Percentiles rank a stretch among this genome's conserved stretches.
phyloP scores from a whole-genome alignment of 2,329 filamentous ascomycete genomes.

The Penicillium hordei region DNA sequence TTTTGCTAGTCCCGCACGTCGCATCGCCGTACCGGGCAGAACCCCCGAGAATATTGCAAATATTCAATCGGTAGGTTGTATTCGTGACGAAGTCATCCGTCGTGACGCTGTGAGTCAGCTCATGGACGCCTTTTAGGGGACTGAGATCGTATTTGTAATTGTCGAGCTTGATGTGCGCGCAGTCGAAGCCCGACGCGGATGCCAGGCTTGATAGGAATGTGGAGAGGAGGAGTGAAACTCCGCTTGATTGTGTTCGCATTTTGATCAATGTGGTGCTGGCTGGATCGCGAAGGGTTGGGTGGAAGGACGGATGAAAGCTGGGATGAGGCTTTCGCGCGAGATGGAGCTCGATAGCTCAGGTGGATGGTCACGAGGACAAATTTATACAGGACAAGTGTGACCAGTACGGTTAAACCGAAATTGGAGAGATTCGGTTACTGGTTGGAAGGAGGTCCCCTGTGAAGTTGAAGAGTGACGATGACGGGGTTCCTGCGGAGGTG shows the following conservation, averaged over 20 bases:
- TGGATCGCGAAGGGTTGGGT: neutral
- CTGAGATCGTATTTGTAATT: conserved; percentile 43
- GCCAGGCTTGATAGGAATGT: conserved; percentile 29
- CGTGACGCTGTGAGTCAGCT: conserved; percentile 32
- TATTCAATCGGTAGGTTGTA: conserved; percentile 40
- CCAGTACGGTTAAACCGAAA: neutral
- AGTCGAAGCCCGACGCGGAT: conserved; percentile 39
- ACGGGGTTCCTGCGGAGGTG: conserved; percentile 21
- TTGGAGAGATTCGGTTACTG: neutral
- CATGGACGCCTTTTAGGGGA: conserved; percentile 40
- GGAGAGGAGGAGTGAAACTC: conserved; percentile 28
- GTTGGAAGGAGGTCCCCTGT: neutral
- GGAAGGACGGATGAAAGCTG: conserved; percentile 4
- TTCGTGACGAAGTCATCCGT: conserved; percentile 31
- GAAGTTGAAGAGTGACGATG: conserved; percentile 17
- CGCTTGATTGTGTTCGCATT: conserved; percentile 37
- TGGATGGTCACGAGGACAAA: conserved; percentile 3
- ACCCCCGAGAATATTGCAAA: conserved; percentile 34
- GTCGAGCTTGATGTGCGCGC: conserved; percentile 37
- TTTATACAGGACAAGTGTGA: conserved; percentile 1
- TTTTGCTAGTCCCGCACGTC: conserved; percentile 37
- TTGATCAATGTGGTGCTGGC: conserved; percentile 9
- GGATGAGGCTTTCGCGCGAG: conserved; percentile 5
- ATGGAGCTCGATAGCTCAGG: conserved; percentile 10
- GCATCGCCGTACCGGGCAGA: conserved; percentile 27